Base-by-base conservation (phyloP, 2,329 filamentous ascomycete species). In the Acephala macrosclerotiorum region DNA sequence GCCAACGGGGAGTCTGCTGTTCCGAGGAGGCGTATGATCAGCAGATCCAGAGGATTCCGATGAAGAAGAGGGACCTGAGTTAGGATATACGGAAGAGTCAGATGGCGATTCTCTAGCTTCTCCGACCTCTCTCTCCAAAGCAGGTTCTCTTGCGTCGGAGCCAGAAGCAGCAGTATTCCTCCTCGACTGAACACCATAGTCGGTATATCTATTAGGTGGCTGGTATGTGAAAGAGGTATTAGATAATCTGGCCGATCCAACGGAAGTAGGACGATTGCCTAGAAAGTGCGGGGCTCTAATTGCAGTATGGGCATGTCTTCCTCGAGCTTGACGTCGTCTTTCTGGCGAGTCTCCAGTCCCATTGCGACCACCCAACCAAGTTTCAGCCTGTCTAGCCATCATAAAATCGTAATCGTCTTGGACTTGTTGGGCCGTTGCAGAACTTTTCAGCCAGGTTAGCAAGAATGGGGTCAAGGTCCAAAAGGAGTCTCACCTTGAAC, bases 261-360 rank as follows among this genome's bases (percentile, higher is more conserved):
- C 66, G 12, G 72, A 71, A 9, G 58, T 72, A 18, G 68, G 70
- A n/a, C 73, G 73, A 16, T 12, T n/a, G 38, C 61, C 63, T 26
- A 62, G 42, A 25, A 26, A 45, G 56, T 71, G 68, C 20, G 58
- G 26, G 40, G 66, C 56, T 64, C 73, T 70, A 36, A 26, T 62
- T 68, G 26, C 49, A 63, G 26, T 67, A 66, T 47, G 62, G 55
- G 22, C 20, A 49, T 53, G 49, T 61, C 73, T 71, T 35, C 71
- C 71, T 51, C 73, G 68, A 38, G 65, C 56, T 47, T 66, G 66
- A 11, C 68, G 72, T 63, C 73, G 65, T 64, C 74, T 68, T 51
- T 74, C 72, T 35, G 66, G 58, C 26, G 67, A 69, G 45, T 75
- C 73, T 16, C 36, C 58, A 4, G 62, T 57, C 18, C 69, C 66